Evolutionary conservation across 257 asterid species (phyloP).

Genomic region (Henckelia pumila): DNA sequence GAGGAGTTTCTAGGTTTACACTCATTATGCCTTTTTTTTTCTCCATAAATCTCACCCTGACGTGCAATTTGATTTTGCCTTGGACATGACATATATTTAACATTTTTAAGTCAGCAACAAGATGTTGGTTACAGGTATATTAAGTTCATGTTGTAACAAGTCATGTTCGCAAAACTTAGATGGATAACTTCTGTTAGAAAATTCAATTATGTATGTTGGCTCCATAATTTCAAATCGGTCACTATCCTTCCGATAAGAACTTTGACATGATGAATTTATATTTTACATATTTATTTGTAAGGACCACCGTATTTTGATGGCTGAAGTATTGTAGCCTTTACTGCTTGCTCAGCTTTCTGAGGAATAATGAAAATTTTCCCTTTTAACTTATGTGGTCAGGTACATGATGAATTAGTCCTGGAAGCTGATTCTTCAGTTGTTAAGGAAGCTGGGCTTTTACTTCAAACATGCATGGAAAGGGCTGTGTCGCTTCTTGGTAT

Average conservation of each 20-base stretch:
- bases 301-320: neutral
- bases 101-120: neutral
- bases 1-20: constrained; percentile 13
- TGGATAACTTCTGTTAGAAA: neutral
- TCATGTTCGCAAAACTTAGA: neutral
- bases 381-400: constrained; percentile 43
- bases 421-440: constrained; percentile 75
- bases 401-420: constrained; percentile 88
- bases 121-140: neutral
- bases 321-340: neutral
- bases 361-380: constrained; percentile 3
- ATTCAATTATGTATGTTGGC: neutral
- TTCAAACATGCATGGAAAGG: constrained; percentile 77
- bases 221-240: neutral
- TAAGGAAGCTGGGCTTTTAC: constrained; percentile 79
- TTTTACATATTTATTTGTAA: neutral
- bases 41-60: constrained; percentile 1
- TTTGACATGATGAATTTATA: constrained; percentile 1
- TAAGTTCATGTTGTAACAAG: constrained; percentile 11
- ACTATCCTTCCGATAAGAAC: neutral
- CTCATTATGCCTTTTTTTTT: constrained; percentile 10
- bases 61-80: constrained; percentile 10
- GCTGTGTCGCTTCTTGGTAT: constrained; percentile 84
- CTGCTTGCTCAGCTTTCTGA: constrained; percentile 12
- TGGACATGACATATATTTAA: constrained; percentile 12